Base-by-base conservation (phyloP, 805 yeast species). In the Lachancea meyersii region DNA sequence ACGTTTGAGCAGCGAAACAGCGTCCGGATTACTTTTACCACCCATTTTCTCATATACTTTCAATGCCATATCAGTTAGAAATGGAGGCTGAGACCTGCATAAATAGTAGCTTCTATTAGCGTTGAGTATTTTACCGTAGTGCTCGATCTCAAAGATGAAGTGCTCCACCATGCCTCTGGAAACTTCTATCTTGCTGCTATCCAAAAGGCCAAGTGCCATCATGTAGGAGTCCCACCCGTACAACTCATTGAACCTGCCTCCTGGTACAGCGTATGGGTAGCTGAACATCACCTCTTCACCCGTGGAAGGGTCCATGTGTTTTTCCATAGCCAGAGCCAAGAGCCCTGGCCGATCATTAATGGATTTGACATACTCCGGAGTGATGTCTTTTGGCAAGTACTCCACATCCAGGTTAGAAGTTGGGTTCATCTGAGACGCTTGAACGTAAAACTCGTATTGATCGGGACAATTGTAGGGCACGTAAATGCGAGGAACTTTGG, bases 181-280 rank as follows among this genome's bases (percentile, higher is more conserved):
- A 26, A 89, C 71, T 31, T 80, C 84, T 17, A 79, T 63, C 39
- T 78, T 72, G 31, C 73, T 76, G 55, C 84, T 83, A 21, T 76
- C 73, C 20, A 93, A 61, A 32, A 93, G 70, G 1, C 97, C 98
- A 19, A 88, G 63, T 0, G 93, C 77, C 58, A 82, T 88, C 82
- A 93, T 85, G 58, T 93, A 91, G 2, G 96, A 87, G 62, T 91
- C 98, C 98, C 98, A 91, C 13, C 97, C 98, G 57, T 93, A 91
- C 45, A 88, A 74, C 65, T 91, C 98, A 66, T 93, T 93, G 65
- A 91, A 91, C 49, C 98, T 71, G 18, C 98, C 97, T 14, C 98
- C 98, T 1, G 98, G 98, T 19, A 91, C 97, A 14, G 86, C 84
- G 62, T 91, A 91, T 0, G 95, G 96, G 55, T 75, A 79, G 17